Evolutionary conservation across 768 basidiomycete genomes (phyloP), one percentile per base, ranked within the genome.

Genomic region (Filobasidium floriforme): DNA sequence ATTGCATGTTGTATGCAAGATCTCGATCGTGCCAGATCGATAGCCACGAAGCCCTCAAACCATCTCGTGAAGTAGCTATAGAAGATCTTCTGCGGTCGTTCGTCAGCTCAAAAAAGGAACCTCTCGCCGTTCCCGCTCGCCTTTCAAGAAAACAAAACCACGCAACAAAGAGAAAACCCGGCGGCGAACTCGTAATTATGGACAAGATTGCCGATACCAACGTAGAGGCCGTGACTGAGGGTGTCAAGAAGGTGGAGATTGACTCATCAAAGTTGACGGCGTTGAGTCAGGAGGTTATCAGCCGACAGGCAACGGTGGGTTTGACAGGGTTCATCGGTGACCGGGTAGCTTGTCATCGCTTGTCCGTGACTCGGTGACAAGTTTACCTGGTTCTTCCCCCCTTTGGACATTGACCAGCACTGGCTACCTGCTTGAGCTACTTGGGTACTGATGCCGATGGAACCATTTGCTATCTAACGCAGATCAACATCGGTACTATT

Each of bases 401-500:
- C n/a, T n/a, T n/a, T n/a, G n/a, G n/a, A n/a, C n/a, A n/a, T n/a
- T n/a, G n/a, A n/a, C n/a, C n/a, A n/a, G n/a, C n/a, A n/a, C n/a
- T n/a, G n/a, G n/a, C n/a, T 5, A 28, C 41, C 29, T 19, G 41
- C 24, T 41, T n/a, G 19, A 18, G 9, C 4, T 37, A 37, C 9
- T 9, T 37, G 4, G 4, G 32, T 37, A 37, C 40, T n/a, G 12
- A 52, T 1, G 61, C 32, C 22, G 0, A 41, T 41, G 37, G 63
- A 61, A 49, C 10, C 37, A n/a, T 49, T 26, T 52, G 9, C 55
- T 14, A n/a, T 49, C 24, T 59, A 7, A 29, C 32, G 32, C 32
- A 73, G 72, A 93, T 94, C 72, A 92, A 93, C 80, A 81, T 92
- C 73, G 92, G 92, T 71, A 99, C 93, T 26, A 99, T 99, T 76